Percentiles rank a stretch among this genome's conserved stretches.
phyloP scores from a whole-genome alignment of 1,284 basidiomycete species.

The Phlebopus sp. region DNA sequence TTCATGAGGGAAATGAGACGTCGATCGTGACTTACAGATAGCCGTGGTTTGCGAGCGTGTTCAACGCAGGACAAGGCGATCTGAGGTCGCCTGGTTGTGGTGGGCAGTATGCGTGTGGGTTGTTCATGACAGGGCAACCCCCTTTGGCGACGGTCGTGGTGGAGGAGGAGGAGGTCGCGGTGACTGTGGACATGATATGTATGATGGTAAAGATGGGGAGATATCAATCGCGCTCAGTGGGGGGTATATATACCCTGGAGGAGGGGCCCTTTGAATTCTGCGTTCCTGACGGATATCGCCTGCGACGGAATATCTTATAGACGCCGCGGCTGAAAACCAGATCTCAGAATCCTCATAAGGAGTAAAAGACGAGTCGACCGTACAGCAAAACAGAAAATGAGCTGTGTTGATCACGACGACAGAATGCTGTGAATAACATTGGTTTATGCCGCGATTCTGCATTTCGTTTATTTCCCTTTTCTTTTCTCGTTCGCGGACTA shows the following conservation, averaged over 20 bases:
- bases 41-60: slow-evolving; percentile 48
- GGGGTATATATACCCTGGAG: slow-evolving; percentile 19
- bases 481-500: too few relatives aligned
- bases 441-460: too few relatives aligned
- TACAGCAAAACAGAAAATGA: slow-evolving; percentile 3
- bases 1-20: not conserved
- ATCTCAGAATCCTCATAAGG: not conserved
- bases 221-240: not conserved
- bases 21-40: slow-evolving; percentile 33
- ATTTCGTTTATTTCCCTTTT: too few relatives aligned
- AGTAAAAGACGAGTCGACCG: slow-evolving; percentile 1
- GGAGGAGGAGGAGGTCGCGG: not conserved
- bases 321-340: not conserved
- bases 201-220: not conserved
- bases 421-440: slow-evolving; percentile 1
- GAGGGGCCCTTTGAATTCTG: slow-evolving; percentile 2
- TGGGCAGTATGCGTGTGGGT: slow-evolving; percentile 26
- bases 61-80: slow-evolving; percentile 50
- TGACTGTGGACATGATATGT: not conserved
- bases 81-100: slow-evolving; percentile 32
- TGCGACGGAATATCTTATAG: not conserved
- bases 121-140: slow-evolving; percentile 27
- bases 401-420: not conserved
- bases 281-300: slow-evolving; percentile 1
- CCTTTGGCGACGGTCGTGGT: slow-evolving; percentile 1